Evolutionary conservation across 257 asterid species (phyloP).

Genomic region (Fraxinus quadrangulata): DNA sequence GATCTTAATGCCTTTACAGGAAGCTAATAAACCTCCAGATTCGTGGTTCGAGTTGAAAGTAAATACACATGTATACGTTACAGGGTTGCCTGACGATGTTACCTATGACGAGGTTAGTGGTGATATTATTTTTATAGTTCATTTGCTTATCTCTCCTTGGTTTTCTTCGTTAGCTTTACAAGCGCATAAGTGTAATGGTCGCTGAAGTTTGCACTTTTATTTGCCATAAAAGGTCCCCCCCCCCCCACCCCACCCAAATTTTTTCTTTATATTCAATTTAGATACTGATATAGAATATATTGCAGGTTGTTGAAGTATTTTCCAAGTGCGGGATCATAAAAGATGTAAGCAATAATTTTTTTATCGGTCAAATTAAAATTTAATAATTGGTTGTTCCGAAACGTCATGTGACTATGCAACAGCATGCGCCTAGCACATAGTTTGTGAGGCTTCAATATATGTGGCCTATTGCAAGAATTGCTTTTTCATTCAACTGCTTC

Average conservation of each 20-base stretch:
- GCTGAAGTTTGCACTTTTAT: slow-evolving; percentile 19
- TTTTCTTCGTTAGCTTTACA: slow-evolving; percentile 3
- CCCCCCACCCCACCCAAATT: too few species aligned
- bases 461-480: background rate
- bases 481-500: background rate
- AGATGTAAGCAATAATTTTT: slow-evolving; percentile 60
- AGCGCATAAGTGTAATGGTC: background rate
- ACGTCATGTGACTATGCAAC: slow-evolving; percentile 19
- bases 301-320: slow-evolving; percentile 87
- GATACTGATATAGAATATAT: slow-evolving; percentile 35
- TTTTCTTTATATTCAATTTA: background rate
- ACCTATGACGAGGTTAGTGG: slow-evolving; percentile 82
- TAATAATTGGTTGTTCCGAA: background rate
- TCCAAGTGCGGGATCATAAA: slow-evolving; percentile 93
- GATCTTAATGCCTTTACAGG: slow-evolving; percentile 45
- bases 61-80: slow-evolving; percentile 90
- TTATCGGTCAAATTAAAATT: background rate
- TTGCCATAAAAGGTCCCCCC: background rate
- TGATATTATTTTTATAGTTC: slow-evolving; percentile 16
- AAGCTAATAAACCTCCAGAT: slow-evolving; percentile 94
- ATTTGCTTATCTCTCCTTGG: slow-evolving; percentile 10
- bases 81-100: slow-evolving; percentile 95
- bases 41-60: slow-evolving; percentile 97
- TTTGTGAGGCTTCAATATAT: background rate
- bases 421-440: slow-evolving; percentile 11